phyloP scores from a whole-genome alignment of 805 yeast genomes.

The Barnettozyma vustinii region DNA sequence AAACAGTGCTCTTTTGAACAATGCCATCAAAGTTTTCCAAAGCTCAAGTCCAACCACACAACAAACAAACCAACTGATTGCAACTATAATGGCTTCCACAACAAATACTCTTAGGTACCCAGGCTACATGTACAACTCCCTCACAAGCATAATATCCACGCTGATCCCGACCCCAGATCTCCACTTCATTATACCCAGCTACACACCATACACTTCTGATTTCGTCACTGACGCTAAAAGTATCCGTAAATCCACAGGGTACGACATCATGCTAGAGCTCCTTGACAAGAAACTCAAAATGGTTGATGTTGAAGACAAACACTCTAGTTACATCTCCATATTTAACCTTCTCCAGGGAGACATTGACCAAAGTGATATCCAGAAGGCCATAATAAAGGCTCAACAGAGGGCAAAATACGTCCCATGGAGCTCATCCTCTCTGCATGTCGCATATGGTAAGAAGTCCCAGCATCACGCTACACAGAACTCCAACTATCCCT shows the following conservation, averaged over 20 bases:
- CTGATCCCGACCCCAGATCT: constrained; percentile 81
- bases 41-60: constrained; percentile 51
- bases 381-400: constrained; percentile 58
- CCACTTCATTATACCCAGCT: constrained; percentile 69
- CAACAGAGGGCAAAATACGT: constrained; percentile 69
- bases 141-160: constrained; percentile 75
- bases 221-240: constrained; percentile 54
- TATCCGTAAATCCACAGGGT: constrained; percentile 67
- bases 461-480: constrained; percentile 51
- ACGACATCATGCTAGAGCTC: constrained; percentile 80
- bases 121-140: constrained; percentile 81
- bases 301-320: constrained; percentile 45
- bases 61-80: constrained; percentile 79
- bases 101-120: constrained; percentile 91
- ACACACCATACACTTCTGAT: constrained; percentile 72
- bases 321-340: constrained; percentile 57
- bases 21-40: constrained; percentile 60
- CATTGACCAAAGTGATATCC: constrained; percentile 64
- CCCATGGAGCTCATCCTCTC: constrained; percentile 78
- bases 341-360: constrained; percentile 63
- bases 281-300: constrained; percentile 73
- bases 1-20: constrained; percentile 72
- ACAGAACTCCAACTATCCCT: constrained; percentile 41
- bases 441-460: constrained; percentile 72
- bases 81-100: constrained; percentile 77